phyloP scores from a whole-genome alignment of 1,284 basidiomycete species.

The Athelia sp. region DNA sequence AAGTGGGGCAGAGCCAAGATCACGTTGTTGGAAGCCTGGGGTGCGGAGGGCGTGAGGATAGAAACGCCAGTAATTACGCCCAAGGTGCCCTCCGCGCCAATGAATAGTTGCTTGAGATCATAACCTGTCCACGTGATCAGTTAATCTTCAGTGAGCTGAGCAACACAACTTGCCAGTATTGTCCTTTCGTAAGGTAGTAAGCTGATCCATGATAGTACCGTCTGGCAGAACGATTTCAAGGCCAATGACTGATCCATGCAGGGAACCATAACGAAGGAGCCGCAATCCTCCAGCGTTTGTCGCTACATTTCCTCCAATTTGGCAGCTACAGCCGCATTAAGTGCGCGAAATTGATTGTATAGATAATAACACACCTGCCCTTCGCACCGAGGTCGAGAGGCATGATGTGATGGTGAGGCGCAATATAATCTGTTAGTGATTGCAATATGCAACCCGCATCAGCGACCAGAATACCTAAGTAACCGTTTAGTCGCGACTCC shows the following conservation, averaged over 20 bases:
- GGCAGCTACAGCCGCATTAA: constrained; percentile 60
- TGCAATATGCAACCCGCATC: constrained; percentile 97
- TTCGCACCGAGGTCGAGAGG: constrained; percentile 98
- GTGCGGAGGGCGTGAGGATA: constrained; percentile 90
- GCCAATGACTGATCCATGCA: constrained; percentile 96
- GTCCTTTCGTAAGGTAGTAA: constrained; percentile 89
- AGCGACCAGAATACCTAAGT: constrained; percentile 64
- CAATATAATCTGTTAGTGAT: constrained; percentile 81
- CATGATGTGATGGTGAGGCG: constrained; percentile 91
- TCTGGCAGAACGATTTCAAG: constrained; percentile 96
- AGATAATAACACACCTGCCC: constrained; percentile 64
- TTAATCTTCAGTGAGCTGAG: background rate
- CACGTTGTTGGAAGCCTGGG: constrained; percentile 77
- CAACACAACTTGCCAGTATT: constrained; percentile 76
- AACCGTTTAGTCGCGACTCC: constrained; percentile 3
- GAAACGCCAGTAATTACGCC: constrained; percentile 95
- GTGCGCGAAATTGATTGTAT: background rate
- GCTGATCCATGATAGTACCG: constrained; percentile 88
- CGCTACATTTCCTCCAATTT: constrained; percentile 96
- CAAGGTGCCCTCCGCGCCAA: constrained; percentile 95
- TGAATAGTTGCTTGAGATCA: constrained; percentile 98
- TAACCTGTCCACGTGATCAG: constrained; percentile 62
- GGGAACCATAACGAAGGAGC: constrained; percentile 89
- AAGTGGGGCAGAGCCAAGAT: constrained; percentile 74
- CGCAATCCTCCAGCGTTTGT: constrained; percentile 98